phyloP scores from a whole-genome alignment of 208 protist genomes.

The Acanthamoeba divionensis region DNA sequence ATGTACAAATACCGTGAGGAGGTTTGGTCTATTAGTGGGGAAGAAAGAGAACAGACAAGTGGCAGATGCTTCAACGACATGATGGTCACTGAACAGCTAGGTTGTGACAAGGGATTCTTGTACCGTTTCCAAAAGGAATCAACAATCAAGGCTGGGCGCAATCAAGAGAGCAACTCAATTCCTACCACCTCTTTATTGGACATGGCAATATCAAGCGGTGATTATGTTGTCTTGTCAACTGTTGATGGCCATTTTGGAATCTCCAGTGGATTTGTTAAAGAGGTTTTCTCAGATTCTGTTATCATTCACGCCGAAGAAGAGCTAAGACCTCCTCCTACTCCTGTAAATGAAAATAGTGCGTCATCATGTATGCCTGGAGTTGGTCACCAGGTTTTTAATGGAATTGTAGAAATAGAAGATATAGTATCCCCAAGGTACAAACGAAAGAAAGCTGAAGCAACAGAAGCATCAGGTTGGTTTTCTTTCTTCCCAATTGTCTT shows the following conservation, averaged over 20 bases:
- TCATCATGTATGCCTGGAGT: not conserved
- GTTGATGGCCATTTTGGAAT: not conserved
- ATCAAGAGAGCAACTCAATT: not conserved
- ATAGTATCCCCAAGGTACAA: not conserved
- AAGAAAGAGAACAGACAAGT: not conserved
- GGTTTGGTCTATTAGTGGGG: conserved; percentile 33
- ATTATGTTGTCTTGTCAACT: not conserved
- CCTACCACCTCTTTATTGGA: not conserved
- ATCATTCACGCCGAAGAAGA: not conserved
- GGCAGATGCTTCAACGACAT: conserved; percentile 43
- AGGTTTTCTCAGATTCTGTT: not conserved
- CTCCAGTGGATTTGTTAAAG: conserved; percentile 15
- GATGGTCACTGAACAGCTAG: not conserved
- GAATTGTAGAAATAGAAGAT: conserved; percentile 45
- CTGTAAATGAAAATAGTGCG: not conserved
- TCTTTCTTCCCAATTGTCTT: too few species aligned
- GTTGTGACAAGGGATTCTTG: conserved; percentile 8
- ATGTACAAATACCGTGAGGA: conserved; percentile 46
- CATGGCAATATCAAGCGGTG: not conserved
- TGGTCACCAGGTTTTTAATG: conserved; percentile 3
- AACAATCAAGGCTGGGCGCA: not conserved
- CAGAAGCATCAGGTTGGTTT: too few species aligned
- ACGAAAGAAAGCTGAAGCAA: too few species aligned
- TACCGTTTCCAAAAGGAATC: conserved; percentile 28
- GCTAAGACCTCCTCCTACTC: conserved; percentile 3